Evolutionary conservation across 352 stramenopile species (phyloP).

Genomic region (Phytopythium oedochilum): DNA sequence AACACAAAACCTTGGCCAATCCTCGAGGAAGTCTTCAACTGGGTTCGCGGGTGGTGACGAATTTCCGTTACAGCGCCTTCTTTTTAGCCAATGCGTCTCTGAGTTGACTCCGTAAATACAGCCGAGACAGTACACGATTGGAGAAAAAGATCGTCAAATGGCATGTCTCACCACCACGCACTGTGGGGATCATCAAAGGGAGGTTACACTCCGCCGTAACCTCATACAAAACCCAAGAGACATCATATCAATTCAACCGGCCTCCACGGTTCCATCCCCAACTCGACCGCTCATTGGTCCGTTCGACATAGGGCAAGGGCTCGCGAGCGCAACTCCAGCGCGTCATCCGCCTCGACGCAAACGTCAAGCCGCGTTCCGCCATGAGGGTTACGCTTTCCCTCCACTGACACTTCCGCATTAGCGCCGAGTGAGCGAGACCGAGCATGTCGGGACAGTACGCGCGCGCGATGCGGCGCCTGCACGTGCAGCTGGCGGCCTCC

Average conservation of each 20-base stretch:
- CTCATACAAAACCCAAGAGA: background rate
- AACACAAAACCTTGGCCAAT: no score
- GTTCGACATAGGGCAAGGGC: background rate
- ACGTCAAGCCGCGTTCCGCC: background rate
- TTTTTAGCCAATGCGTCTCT: background rate
- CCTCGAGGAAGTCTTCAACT: no score
- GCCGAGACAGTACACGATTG: background rate
- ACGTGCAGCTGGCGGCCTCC: slow-evolving; percentile 1
- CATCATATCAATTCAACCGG: no score
- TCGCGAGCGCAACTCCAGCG: background rate
- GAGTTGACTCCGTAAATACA: background rate
- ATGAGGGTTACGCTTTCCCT: background rate
- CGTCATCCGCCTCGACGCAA: slow-evolving; percentile 7
- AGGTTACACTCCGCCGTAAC: background rate
- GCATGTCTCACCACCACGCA: background rate
- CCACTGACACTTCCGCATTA: no score
- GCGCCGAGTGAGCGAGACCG: no score
- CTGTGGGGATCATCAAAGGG: background rate
- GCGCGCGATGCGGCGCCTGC: slow-evolving; percentile 13
- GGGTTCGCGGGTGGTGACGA: background rate
- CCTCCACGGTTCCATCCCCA: no score
- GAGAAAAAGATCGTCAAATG: background rate
- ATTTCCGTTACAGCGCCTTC: background rate
- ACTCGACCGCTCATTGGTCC: background rate
- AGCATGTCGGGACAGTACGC: background rate